Percentiles rank a stretch among this genome's conserved stretches.
Evolutionary conservation across 176 grass and related monocot genomes (phyloP).

Genomic region (Oryza punctata): DNA sequence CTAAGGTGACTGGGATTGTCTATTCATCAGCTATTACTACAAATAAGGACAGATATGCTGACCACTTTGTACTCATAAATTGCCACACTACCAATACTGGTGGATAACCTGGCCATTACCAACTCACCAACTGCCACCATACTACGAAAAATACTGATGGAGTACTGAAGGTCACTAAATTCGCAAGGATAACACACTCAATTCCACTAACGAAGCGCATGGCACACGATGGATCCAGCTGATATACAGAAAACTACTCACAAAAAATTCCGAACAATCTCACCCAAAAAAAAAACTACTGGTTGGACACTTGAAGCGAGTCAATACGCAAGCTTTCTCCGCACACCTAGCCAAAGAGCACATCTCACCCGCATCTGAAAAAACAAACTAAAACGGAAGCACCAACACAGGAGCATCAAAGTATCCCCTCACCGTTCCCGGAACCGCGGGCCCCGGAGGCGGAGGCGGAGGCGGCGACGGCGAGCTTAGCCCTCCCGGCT

Average conservation of each 20-base stretch:
- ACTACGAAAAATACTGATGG: not conserved
- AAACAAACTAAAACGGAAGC: not conserved
- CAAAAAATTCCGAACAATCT: not conserved
- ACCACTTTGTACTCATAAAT: not conserved
- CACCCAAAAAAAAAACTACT: not conserved
- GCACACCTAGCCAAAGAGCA: not conserved
- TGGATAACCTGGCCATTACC: not conserved
- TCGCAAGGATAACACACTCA: not conserved
- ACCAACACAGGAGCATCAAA: not conserved
- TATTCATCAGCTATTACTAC: not conserved
- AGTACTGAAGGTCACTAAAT: not conserved
- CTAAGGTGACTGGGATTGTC: not conserved
- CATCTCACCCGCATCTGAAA: not conserved
- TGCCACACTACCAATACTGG: not conserved
- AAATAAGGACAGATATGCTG: not conserved
- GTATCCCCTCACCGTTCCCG: constrained; percentile 45
- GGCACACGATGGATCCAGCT: not conserved
- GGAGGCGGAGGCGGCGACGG: constrained; percentile 34
- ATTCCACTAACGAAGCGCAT: not conserved
- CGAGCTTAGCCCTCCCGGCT: constrained; percentile 28
- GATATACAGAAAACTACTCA: not conserved
- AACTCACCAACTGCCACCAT: not conserved
- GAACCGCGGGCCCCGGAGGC: constrained; percentile 35
- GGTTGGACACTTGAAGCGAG: not conserved
- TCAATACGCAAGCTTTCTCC: not conserved